phyloP scores from a whole-genome alignment of 495 filamentous ascomycete genomes.

The Lophium mytilinum region DNA sequence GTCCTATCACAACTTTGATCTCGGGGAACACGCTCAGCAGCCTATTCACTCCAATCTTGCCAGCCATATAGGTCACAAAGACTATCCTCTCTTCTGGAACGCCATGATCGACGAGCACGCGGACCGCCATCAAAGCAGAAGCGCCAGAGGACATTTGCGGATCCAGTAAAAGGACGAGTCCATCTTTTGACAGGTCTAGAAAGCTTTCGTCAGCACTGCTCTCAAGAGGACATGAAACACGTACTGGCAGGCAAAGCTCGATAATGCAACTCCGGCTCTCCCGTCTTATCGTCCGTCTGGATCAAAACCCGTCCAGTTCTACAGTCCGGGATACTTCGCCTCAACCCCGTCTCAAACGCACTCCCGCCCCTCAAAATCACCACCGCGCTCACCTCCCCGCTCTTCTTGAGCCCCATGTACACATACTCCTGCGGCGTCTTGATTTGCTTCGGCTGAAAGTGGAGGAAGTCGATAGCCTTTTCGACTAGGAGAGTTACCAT shows the following conservation, averaged over 20 bases:
- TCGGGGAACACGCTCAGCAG: constrained; percentile 80
- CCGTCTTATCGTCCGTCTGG: constrained; percentile 73
- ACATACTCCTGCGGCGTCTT: constrained; percentile 56
- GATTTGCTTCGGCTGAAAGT: constrained; percentile 53
- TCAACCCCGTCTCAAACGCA: constrained; percentile 77
- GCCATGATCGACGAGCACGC: constrained; percentile 87
- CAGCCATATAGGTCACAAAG: constrained; percentile 79
- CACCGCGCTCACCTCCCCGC: constrained; percentile 75
- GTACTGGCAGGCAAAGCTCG: constrained; percentile 52
- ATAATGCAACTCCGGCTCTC: constrained; percentile 89
- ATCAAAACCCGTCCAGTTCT: constrained; percentile 83
- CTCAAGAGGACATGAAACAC: not conserved
- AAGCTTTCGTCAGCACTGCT: not conserved
- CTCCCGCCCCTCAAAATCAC: constrained; percentile 81
- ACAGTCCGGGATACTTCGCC: constrained; percentile 84
- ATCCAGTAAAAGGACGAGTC: constrained; percentile 78
- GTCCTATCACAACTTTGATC: constrained; percentile 72
- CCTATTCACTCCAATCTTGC: constrained; percentile 70
- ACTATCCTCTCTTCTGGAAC: constrained; percentile 79
- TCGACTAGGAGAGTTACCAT: constrained; percentile 77
- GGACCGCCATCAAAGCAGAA: constrained; percentile 91
- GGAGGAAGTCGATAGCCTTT: constrained; percentile 62
- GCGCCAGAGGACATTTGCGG: constrained; percentile 91
- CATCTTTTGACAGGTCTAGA: constrained; percentile 55
- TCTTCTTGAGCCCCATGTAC: constrained; percentile 60